A percentile compares a stretch with the other conserved stretches of the same genome.
Evolutionary conservation across 371 early-diverging fungal species (phyloP).

Genomic region (Apophysomyces ossiformis): DNA sequence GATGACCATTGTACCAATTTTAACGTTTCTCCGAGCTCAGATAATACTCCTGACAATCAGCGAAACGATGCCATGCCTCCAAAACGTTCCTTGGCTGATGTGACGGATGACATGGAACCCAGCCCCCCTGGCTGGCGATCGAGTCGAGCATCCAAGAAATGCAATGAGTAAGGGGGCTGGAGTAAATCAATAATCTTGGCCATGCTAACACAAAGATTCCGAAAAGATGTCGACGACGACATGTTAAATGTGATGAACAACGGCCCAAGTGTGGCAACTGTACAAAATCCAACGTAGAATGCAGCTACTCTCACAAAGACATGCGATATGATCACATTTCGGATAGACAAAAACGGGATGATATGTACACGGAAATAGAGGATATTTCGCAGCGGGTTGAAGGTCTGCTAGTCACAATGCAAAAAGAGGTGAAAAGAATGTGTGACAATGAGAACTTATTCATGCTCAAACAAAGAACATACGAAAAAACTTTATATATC

Average conservation of each 20-base stretch:
- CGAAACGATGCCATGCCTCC: slow-evolving; percentile 9
- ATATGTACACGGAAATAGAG: slow-evolving; percentile 32
- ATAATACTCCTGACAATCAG: neutral
- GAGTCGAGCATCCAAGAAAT: slow-evolving; percentile 29
- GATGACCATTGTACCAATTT: slow-evolving; percentile 10
- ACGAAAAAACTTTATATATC: neutral
- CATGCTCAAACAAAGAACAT: neutral
- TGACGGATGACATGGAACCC: neutral
- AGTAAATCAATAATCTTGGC: neutral
- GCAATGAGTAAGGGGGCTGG: slow-evolving; percentile 25
- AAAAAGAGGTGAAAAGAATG: slow-evolving; percentile 15
- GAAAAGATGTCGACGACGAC: slow-evolving; percentile 29
- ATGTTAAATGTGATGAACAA: slow-evolving; percentile 32
- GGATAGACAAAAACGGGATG: slow-evolving; percentile 27
- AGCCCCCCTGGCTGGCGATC: slow-evolving; percentile 9
- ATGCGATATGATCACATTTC: slow-evolving; percentile 34
- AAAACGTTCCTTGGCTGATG: slow-evolving; percentile 6
- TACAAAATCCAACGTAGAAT: slow-evolving; percentile 25
- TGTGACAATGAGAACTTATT: neutral
- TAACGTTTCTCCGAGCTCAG: slow-evolving; percentile 8
- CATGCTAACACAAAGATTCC: neutral
- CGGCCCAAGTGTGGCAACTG: slow-evolving; percentile 29
- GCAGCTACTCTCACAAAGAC: slow-evolving; percentile 29
- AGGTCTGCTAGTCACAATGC: slow-evolving; percentile 16
- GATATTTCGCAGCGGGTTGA: slow-evolving; percentile 31